Percentiles rank a stretch among this genome's conserved stretches.
Evolutionary conservation across 345 rosid species (phyloP).

Genomic region (Brassica cretica): DNA sequence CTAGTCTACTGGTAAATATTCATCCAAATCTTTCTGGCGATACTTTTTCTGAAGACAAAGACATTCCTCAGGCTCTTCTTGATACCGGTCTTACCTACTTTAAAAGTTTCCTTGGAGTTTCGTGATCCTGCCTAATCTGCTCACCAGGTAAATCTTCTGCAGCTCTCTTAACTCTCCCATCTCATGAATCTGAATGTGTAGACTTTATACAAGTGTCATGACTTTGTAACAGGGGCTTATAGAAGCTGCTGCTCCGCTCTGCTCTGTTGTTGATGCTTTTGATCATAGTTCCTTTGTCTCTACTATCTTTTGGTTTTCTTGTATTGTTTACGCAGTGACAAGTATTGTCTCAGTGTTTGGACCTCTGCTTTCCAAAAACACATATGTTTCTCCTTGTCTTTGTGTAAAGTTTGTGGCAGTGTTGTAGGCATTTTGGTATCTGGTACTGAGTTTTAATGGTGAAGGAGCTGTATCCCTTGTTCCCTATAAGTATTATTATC

Average conservation of each 20-base stretch:
- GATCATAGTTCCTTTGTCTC: conserved; percentile 29
- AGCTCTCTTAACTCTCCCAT: conserved; percentile 7
- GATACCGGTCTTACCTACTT: conserved; percentile 8
- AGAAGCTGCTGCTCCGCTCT: conserved; percentile 25
- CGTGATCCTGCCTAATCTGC: conserved; percentile 28
- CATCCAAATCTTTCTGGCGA: conserved; percentile 13
- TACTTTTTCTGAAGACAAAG: conserved; percentile 16
- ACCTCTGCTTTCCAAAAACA: conserved; percentile 5
- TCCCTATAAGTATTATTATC: conserved; percentile 34
- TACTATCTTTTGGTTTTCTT: conserved; percentile 10
- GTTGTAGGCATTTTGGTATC: conserved; percentile 26
- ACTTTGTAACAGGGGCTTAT: conserved; percentile 31
- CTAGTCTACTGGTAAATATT: conserved; percentile 10
- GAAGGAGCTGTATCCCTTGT: conserved; percentile 20
- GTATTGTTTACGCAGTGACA: conserved; percentile 10
- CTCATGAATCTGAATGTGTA: background rate
- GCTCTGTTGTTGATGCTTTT: conserved; percentile 24
- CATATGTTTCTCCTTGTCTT: conserved; percentile 1
- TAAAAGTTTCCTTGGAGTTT: conserved; percentile 15
- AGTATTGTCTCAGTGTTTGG: conserved; percentile 13
- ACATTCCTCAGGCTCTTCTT: conserved; percentile 22
- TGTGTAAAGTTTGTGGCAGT: conserved; percentile 25
- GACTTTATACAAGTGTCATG: conserved; percentile 16
- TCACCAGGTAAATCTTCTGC: conserved; percentile 24
- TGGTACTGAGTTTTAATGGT: conserved; percentile 24